Evolutionary conservation across 192 early-diverging fungal species (phyloP), one percentile per base, ranked within the genome.

Genomic region (Coemansia sp.): DNA sequence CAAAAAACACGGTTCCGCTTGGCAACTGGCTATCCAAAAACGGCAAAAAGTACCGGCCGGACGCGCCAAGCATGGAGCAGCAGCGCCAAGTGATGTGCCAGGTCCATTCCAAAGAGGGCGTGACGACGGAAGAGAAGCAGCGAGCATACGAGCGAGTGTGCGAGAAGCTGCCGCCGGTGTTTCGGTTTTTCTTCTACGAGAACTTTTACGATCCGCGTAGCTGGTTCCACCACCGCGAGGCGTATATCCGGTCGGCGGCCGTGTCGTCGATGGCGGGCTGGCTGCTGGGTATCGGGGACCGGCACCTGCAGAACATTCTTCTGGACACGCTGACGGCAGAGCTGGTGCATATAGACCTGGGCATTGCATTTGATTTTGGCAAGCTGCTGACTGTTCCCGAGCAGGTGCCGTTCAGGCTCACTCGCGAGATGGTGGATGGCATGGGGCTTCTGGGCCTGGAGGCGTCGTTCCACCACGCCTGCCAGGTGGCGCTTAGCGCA

Each of bases 321-420:
- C 76, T 98, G 6, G 92, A 98, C 58, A 76, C 79, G 42, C 63
- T 62, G 3, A 85, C 88, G 1, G 96, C 88, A 3, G 93, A 94
- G 47, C 54, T 96, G 11, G 85, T 98, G 32, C 96, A 98, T 66
- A 98, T 98, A 38, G 96, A 98, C 65, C 84, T 96, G 39, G 95
- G 94, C 12, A 94, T 98, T 40, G 92, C 93, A 11, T 98, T 98
- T 79, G 96, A 98, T 53, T 85, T 92, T 64, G 96, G 96, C 14
- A 91, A 87, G 66, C 66, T 88, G 20, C 69, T 98, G 11, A 79
- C 90, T 2, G 83, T 89, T 14, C 94, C 96, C 14, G 95, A 98
- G 72, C 69, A 87, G 18, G 91, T 98, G 0, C 95, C 95, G 6
- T 98, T 94, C 60, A 81, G 96, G 23, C 66, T 98, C 44, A 95